phyloP scores from a whole-genome alignment of 2,329 filamentous ascomycete species.

The Diaporthe citriasiana region DNA sequence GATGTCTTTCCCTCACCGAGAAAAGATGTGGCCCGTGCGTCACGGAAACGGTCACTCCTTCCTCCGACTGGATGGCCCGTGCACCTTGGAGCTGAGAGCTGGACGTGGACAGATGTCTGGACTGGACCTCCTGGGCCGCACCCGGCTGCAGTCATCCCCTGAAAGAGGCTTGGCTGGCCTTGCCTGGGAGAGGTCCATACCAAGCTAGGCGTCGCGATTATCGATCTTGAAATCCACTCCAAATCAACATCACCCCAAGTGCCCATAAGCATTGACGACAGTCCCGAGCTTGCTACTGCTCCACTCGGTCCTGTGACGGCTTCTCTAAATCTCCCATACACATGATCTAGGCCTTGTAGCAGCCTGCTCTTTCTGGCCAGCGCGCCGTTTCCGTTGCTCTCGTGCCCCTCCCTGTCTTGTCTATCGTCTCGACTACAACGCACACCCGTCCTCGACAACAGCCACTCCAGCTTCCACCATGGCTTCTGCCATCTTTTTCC shows the following conservation, averaged over 20 bases:
- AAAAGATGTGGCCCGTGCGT: constrained; percentile 33
- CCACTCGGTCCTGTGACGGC: neutral
- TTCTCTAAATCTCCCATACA: neutral
- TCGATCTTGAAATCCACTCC: constrained; percentile 23
- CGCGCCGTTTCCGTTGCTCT: constrained; percentile 42
- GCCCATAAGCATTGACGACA: constrained; percentile 14
- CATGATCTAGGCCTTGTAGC: constrained; percentile 35
- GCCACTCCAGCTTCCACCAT: constrained; percentile 62
- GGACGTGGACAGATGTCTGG: constrained; percentile 23
- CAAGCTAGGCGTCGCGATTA: constrained; percentile 31
- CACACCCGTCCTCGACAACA: constrained; percentile 42
- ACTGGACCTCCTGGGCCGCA: constrained; percentile 8
- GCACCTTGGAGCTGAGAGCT: constrained; percentile 1
- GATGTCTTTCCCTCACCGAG: neutral
- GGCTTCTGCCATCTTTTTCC: constrained; percentile 98
- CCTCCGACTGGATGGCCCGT: constrained; percentile 25
- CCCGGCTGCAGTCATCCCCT: constrained; percentile 23
- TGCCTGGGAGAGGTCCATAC: constrained; percentile 21
- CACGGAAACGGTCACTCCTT: constrained; percentile 20
- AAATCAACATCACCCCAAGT: constrained; percentile 1
- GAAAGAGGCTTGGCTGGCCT: constrained; percentile 39
- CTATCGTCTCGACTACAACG: constrained; percentile 40
- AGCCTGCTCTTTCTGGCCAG: constrained; percentile 44
- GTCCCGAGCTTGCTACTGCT: constrained; percentile 20
- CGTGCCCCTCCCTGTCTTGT: constrained; percentile 44